phyloP scores from a whole-genome alignment of 2,329 filamentous ascomycete genomes.

The Pseudocercospora fijiensis region DNA sequence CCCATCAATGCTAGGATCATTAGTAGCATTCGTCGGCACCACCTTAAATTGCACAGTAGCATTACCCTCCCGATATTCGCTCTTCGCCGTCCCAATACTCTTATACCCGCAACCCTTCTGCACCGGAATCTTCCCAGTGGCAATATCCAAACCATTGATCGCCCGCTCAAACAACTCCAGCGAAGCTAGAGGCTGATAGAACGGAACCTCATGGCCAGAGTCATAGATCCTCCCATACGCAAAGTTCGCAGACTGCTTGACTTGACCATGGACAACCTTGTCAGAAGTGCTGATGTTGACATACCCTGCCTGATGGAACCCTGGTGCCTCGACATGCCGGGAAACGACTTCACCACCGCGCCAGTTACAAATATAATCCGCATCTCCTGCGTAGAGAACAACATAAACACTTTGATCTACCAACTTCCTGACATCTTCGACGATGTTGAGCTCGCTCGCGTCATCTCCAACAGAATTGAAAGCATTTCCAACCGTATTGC shows the following conservation, averaged over 20 bases:
- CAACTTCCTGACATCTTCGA: neutral
- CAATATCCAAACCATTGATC: neutral
- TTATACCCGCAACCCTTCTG: neutral
- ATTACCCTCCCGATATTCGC: slow-evolving; percentile 38
- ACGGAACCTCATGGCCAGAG: slow-evolving; percentile 47
- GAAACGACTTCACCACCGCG: slow-evolving; percentile 50
- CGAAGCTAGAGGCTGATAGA: slow-evolving; percentile 44
- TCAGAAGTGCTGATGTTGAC: slow-evolving; percentile 49
- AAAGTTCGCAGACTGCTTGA: slow-evolving; percentile 53
- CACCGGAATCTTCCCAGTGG: neutral
- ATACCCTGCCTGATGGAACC: slow-evolving; percentile 44
- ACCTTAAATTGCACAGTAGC: slow-evolving; percentile 21
- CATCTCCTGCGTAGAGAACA: slow-evolving; percentile 51
- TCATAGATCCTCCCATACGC: slow-evolving; percentile 41
- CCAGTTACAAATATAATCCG: slow-evolving; percentile 62
- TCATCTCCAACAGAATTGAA: slow-evolving; percentile 51
- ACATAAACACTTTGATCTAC: slow-evolving; percentile 47
- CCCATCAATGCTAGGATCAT: neutral
- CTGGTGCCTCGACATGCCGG: slow-evolving; percentile 45
- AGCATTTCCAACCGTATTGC: slow-evolving; percentile 36
- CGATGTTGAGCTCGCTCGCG: slow-evolving; percentile 40
- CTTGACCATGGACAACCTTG: slow-evolving; percentile 50
- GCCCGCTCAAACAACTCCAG: slow-evolving; percentile 50
- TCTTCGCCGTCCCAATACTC: neutral
- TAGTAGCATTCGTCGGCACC: neutral